Evolutionary conservation across 441 rosid species (phyloP).

Genomic region (Bruguiera hainesii): DNA sequence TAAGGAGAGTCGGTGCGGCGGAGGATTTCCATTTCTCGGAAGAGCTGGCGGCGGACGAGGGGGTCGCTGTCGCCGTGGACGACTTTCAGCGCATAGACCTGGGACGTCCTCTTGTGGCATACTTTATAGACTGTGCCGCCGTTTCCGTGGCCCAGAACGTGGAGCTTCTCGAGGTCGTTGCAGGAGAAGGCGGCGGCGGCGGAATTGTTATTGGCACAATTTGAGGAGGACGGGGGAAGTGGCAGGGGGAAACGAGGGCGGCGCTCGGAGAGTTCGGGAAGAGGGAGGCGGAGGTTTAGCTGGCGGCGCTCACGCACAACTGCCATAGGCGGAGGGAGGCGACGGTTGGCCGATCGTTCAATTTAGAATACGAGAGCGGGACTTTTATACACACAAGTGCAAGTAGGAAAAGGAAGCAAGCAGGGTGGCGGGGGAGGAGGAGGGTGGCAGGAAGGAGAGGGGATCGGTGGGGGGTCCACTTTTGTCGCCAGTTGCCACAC

Average conservation of each 20-base stretch:
- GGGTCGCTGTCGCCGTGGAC: conserved; percentile 69
- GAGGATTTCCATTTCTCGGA: conserved; percentile 76
- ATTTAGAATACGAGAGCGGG: not conserved
- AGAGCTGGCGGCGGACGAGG: conserved; percentile 52
- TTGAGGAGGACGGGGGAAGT: conserved; percentile 3
- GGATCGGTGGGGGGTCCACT: not conserved
- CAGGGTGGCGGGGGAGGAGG: not conserved
- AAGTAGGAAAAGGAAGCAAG: conserved; percentile 11
- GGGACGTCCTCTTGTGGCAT: conserved; percentile 48
- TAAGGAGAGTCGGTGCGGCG: conserved; percentile 74
- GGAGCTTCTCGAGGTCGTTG: conserved; percentile 59
- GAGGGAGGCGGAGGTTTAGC: conserved; percentile 77
- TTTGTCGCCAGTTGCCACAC: too few relatives aligned
- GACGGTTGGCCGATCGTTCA: not conserved
- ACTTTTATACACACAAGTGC: conserved; percentile 5
- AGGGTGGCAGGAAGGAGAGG: conserved; percentile 27
- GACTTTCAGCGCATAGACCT: conserved; percentile 64
- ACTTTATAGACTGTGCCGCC: conserved; percentile 80
- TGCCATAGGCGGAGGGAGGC: conserved; percentile 41
- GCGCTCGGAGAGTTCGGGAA: conserved; percentile 61
- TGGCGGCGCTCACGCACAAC: conserved; percentile 81
- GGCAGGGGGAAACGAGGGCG: conserved; percentile 51
- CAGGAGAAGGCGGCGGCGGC: conserved; percentile 16
- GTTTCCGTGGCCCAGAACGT: conserved; percentile 82
- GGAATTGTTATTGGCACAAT: not conserved